Percentiles rank a stretch among this genome's conserved stretches.
These are phyloP conservation scores for Metschnikowia shivogae DNA, from an alignment of 805 yeast species.

Conservation along the genomic window DNA sequence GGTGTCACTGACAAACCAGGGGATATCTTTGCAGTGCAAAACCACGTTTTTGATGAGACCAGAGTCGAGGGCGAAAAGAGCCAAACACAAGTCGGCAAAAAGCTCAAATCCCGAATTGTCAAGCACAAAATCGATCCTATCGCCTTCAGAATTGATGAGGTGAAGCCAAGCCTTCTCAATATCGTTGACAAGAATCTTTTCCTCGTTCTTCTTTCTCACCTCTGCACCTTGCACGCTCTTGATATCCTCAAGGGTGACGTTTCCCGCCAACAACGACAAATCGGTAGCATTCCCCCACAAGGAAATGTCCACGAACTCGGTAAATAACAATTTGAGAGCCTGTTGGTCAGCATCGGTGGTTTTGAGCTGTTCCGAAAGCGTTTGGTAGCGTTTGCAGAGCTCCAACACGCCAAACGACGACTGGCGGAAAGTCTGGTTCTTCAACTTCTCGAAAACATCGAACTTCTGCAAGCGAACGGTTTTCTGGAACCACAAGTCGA, in stretches of 20 bases:
- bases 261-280: slow-evolving; percentile 80
- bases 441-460: slow-evolving; percentile 71
- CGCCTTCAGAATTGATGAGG: slow-evolving; percentile 28
- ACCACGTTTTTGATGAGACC: slow-evolving; percentile 60
- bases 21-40: slow-evolving; percentile 84
- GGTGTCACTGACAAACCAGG: slow-evolving; percentile 98
- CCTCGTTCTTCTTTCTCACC: slow-evolving; percentile 75
- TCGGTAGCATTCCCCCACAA: slow-evolving; percentile 99
- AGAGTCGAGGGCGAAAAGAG: slow-evolving; percentile 51
- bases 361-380: slow-evolving; percentile 33
- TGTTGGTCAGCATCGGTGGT: slow-evolving; percentile 30
- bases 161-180: slow-evolving; percentile 62
- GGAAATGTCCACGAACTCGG: slow-evolving; percentile 81
- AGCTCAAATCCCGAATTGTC: slow-evolving; percentile 96
- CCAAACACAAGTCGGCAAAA: slow-evolving; percentile 68
- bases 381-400: slow-evolving; percentile 55
- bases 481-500: slow-evolving; percentile 48
- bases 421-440: slow-evolving; percentile 68
- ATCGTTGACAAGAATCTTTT: slow-evolving; percentile 75
- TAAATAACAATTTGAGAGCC: slow-evolving; percentile 55
- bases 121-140: slow-evolving; percentile 74
- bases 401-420: slow-evolving; percentile 78
- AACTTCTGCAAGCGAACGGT: slow-evolving; percentile 28
- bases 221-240: slow-evolving; percentile 88
- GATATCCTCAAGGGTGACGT: slow-evolving; percentile 79